A percentile compares a stretch with the other conserved stretches of the same genome.
Evolutionary conservation across 176 grass and related monocot genomes (phyloP).

Genomic region (Saccharum officinarum): DNA sequence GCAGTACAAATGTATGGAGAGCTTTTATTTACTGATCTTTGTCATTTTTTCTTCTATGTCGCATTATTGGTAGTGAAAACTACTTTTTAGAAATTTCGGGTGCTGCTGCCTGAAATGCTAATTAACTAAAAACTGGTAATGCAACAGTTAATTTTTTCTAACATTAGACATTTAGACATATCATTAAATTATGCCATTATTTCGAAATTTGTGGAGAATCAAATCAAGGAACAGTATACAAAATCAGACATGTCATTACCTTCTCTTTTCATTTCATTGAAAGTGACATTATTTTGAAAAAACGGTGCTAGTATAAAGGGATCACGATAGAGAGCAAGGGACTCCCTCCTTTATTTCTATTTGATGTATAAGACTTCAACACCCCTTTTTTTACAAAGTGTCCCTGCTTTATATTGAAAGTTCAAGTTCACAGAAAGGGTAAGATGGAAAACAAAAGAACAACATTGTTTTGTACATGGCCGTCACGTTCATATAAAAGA

Average conservation of each 20-base stretch:
- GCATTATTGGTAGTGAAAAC: background rate
- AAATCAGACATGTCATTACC: background rate
- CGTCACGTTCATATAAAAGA: background rate
- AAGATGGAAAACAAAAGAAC: background rate
- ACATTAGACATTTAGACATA: background rate
- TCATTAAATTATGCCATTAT: constrained; percentile 3
- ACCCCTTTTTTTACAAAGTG: background rate
- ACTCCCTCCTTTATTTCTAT: background rate
- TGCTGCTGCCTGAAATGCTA: background rate
- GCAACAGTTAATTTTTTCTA: background rate
- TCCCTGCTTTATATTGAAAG: constrained; percentile 4
- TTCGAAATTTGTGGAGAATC: constrained; percentile 27
- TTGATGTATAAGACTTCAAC: background rate
- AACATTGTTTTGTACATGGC: background rate
- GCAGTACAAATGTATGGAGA: background rate
- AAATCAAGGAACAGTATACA: constrained; percentile 3
- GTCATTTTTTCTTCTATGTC: background rate
- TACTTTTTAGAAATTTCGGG: background rate
- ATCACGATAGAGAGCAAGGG: background rate
- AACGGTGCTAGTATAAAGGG: background rate
- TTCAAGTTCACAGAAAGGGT: background rate
- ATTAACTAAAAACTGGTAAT: constrained; percentile 19
- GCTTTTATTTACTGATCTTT: background rate
- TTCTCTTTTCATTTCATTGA: background rate
- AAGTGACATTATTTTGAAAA: constrained; percentile 14